phyloP scores from a whole-genome alignment of 164 flowering plant genomes.

The Berberis vulgaris region DNA sequence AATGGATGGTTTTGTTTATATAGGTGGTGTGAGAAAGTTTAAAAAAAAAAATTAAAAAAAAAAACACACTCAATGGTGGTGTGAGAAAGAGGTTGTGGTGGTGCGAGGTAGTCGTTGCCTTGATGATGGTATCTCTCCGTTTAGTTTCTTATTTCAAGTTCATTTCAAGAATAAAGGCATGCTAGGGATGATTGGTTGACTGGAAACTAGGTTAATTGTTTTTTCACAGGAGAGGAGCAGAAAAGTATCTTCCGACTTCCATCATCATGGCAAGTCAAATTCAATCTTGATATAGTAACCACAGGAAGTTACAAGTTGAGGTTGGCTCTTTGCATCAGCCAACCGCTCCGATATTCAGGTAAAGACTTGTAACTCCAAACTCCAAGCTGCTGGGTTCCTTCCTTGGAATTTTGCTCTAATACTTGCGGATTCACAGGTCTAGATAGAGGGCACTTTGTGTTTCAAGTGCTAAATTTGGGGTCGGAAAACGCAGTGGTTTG shows the following conservation, averaged over 20 bases:
- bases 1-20: no score
- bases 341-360: constrained; percentile 35
- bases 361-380: not conserved
- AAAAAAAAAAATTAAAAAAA: no score
- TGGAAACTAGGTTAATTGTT: not conserved
- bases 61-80: no score
- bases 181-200: no score
- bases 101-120: no score
- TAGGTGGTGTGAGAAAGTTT: no score
- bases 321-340: constrained; percentile 41
- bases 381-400: not conserved
- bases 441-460: constrained; percentile 18
- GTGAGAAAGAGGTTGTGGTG: no score
- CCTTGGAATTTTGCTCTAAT: not conserved
- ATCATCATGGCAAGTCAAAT: constrained; percentile 40
- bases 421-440: constrained; percentile 26
- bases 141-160: no score
- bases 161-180: no score
- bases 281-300: constrained; percentile 26
- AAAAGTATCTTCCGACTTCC: constrained; percentile 30
- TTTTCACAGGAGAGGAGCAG: constrained; percentile 22
- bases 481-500: constrained; percentile 36
- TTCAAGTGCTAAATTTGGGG: constrained; percentile 31
- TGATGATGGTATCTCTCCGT: no score
- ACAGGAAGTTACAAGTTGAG: constrained; percentile 37